Evolutionary conservation across 306 rosid genomes (phyloP), one percentile per base, ranked within the genome.

Genomic region (Oemleria cerasiformis): DNA sequence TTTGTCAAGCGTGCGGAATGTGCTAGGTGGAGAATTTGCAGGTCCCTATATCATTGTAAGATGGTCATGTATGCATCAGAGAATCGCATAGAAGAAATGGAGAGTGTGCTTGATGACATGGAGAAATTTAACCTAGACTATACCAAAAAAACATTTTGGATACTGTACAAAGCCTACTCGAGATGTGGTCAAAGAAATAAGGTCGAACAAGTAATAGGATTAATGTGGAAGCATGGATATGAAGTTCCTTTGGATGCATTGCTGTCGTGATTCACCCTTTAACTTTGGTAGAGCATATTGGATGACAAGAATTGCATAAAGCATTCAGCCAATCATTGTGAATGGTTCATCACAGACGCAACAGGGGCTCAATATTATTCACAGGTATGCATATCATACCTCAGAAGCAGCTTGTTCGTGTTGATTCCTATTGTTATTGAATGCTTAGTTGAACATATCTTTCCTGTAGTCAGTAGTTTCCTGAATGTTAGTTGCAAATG

Each of bases 151-250:
- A 90, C 97, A 25, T 70, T 93, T 20, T 87, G 82, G 87, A 90
- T 93, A 73, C 45, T 90, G 85, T 82, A 88, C 70, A 79, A 77
- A 4, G 89, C 91, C 38, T 88, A 87, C 77, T 38, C 51, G 54
- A 68, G 0, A 6, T 58, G 69, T 75, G 96, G 86, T 73, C 82
- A 79, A 66, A 75, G 75, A 62, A 47, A 72, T 70, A 87, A 88
- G 92, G 90, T 82, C 68, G 76, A 75, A 59, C 84, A 87, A 79
- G 77, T 86, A 51, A 23, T 83, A 64, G 89, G 94, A 23, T 70
- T 73, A 51, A 93, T 93, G 97, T 88, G 79, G 75, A 93, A 88
- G 87, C 85, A 49, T 72, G 98, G 96, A 67, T 74, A 86, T 80
- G 85, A 76, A 67, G 19, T 90, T 79, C 96, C 94, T 14, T 53